Evolutionary conservation across 805 yeast species (phyloP), one percentile per base, ranked within the genome.

Genomic region (Limtongia smithiae): DNA sequence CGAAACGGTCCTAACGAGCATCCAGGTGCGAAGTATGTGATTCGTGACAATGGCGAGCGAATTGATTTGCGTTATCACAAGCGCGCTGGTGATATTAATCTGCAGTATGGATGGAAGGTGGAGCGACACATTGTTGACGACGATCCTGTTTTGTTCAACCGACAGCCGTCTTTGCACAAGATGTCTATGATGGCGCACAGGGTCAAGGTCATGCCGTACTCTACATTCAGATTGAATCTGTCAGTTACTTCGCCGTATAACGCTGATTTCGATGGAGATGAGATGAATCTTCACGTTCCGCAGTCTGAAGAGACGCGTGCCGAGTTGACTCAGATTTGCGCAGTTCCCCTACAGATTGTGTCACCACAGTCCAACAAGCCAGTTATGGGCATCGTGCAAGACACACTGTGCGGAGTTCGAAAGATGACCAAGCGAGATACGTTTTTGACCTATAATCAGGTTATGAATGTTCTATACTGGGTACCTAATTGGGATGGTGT

Each of bases 101-200:
- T 93, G 59, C 98, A 94, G 68, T 93, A 93, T 63, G 98, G 98
- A 44, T 94, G 98, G 98, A 89, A 87, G 68, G 98, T 93, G 53
- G 98, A 93, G 69, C 88, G 99, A 68, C 99, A 93, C 68, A 77
- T 93, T 62, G 88, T 89, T 85, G 99, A 93, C 69, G 80, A 89
- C 63, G 99, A 93, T 67, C 97, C 98, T 2, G 98, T 93, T 30
- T 77, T 93, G 62, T 93, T 93, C 77, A 93, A 93, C 69, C 95
- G 99, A 77, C 99, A 93, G 74, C 99, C 99, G 42, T 93, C 98
- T 39, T 77, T 93, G 69, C 99, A 93, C 74, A 93, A 94, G 70
- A 93, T 93, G 97, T 91, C 97, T 47, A 93, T 93, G 98, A 93
- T 93, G 97, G 95, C 96, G 15, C 99, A 93, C 68, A 80, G 96